Conservation (phyloP, 352 stramenopile species). For the Phytophthora melonis region DNA sequence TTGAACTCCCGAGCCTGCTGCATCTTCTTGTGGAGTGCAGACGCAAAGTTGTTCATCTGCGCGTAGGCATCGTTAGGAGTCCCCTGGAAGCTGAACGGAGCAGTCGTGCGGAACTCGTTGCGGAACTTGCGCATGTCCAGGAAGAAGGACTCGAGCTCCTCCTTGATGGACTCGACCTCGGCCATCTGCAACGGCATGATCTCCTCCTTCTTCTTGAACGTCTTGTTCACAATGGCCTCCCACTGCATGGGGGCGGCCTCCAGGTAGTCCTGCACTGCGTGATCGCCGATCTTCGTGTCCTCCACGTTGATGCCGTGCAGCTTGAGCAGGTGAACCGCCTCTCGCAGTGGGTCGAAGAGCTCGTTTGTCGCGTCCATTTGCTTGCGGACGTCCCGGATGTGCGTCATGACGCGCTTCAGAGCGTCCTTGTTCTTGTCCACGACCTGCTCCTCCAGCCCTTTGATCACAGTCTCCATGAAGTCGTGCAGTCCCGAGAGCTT, state of each 20-base stretch:
- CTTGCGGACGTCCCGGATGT: constrained; percentile 95
- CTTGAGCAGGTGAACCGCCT: constrained; percentile 95
- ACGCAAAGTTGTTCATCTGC: constrained; percentile 85
- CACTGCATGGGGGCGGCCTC: constrained; percentile 97
- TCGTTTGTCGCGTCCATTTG: constrained; percentile 94
- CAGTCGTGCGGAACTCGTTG: constrained; percentile 94
- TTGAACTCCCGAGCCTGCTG: constrained; percentile 88
- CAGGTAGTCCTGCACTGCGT: constrained; percentile 92
- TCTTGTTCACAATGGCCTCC: constrained; percentile 98
- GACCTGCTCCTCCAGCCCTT: constrained; percentile 92
- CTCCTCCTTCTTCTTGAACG: constrained; percentile 98
- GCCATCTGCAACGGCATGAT: constrained; percentile 98
- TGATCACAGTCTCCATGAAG: constrained; percentile 95
- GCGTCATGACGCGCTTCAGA: constrained; percentile 97
- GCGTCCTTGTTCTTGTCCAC: constrained; percentile 93
- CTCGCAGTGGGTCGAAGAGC: constrained; percentile 95
- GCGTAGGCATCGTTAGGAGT: constrained; percentile 84
- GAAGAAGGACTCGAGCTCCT: constrained; percentile 96
- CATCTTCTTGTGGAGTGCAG: constrained; percentile 77
- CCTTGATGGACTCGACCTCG: constrained; percentile 94
- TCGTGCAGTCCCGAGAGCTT: constrained; percentile 89
- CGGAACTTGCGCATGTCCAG: constrained; percentile 95
- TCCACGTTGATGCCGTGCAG: constrained; percentile 93
- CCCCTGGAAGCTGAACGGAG: constrained; percentile 95
- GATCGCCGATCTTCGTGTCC: constrained; percentile 85